A percentile compares a stretch with the other conserved stretches of the same genome.
These are phyloP conservation scores for Cryptococcus sp. DNA, from an alignment of 1,284 basidiomycete species.

Conservation along the genomic window DNA sequence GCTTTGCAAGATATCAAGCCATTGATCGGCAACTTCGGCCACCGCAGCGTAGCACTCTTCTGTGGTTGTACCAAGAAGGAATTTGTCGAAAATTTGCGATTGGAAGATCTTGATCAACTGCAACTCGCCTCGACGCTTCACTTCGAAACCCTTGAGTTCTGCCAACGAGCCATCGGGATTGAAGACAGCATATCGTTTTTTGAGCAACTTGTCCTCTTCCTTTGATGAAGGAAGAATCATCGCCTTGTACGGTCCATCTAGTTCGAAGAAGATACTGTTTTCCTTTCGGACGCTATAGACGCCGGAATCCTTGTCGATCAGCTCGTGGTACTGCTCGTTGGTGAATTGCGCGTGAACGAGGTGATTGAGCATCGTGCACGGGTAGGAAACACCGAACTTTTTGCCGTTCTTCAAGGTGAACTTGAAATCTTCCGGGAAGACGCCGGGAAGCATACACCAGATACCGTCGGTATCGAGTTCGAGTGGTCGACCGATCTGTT, in stretches of 20 bases:
- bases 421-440: conserved; percentile 97
- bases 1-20: conserved; percentile 93
- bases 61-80: conserved; percentile 86
- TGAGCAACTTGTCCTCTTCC: conserved; percentile 97
- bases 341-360: conserved; percentile 95
- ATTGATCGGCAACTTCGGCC: conserved; percentile 90
- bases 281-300: conserved; percentile 87
- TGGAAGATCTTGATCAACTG: conserved; percentile 99
- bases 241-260: conserved; percentile 97
- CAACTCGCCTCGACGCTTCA: conserved; percentile 95
- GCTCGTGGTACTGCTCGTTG: conserved; percentile 96
- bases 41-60: conserved; percentile 96
- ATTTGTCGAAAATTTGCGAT: conserved; percentile 97
- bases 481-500: conserved; percentile 94
- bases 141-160: conserved; percentile 98
- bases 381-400: conserved; percentile 89
- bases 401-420: conserved; percentile 91
- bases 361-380: conserved; percentile 99
- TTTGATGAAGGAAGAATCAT: conserved; percentile 99
- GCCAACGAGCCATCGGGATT: conserved; percentile 96
- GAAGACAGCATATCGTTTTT: conserved; percentile 99
- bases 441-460: conserved; percentile 99
- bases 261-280: conserved; percentile 99
- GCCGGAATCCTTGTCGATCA: conserved; percentile 75
- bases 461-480: conserved; percentile 99